Evolutionary conservation across 2,329 filamentous ascomycete genomes (phyloP), one percentile per base, ranked within the genome.

Genomic region (Aspergillus melleus): DNA sequence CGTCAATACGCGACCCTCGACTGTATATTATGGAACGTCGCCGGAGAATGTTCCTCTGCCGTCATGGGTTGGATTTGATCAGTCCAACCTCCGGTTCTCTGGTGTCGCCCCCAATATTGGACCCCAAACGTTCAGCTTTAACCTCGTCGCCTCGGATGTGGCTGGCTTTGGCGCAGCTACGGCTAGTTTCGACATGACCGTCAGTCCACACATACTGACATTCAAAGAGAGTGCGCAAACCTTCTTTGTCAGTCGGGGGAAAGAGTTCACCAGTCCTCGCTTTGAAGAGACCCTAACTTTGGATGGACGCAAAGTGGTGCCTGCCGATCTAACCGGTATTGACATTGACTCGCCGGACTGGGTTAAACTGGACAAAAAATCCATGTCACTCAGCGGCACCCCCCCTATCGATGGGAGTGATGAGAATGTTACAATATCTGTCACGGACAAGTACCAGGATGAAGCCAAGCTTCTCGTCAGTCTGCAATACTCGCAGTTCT

Each of bases 11-110:
- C 77, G 80, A 3, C 75, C 76, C 16, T 81, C 88, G 54, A 86
- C 86, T 24, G 78, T 78, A 59, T 96, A 92, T 74, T 94, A 95
- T 71, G 90, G 91, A 9, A 87, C 89, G 3, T 89, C 90, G 4
- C 82, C 81, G 5, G 85, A 94, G 69, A 90, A 90, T 69, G 90
- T 90, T n/a, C 92, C 92, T 39, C 78, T 96, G 39, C 92, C 92
- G 20, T 88, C 91, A 0, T 96, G 92, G 92, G 79, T 96, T 49
- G 78, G 79, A n/a, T 96, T 96, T 69, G 84, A 95, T 66, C 71
- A 83, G 1, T 72, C 72, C 2, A 80, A 76, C 0, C 77, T 96
- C 44, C 82, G 81, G 0, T 96, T 96, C 67, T 85, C 84, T 1
- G 92, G 92, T 24, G 84, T 77, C 36, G 89, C 89, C 2, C 92